Base-by-base conservation (phyloP, 306 rosid species). In the Glycyrrhiza uralensis region DNA sequence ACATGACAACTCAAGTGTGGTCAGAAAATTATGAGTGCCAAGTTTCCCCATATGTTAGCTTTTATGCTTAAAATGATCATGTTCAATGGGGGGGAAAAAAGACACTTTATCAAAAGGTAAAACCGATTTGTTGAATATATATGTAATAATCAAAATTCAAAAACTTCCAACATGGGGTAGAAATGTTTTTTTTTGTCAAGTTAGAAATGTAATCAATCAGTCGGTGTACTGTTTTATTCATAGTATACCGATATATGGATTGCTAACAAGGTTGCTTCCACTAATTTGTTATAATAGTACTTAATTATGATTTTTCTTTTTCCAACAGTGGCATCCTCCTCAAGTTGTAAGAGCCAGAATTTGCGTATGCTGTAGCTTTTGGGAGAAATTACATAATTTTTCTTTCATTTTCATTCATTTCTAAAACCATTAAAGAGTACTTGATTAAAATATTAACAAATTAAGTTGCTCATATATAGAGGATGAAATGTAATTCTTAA, bases 81-180 rank as follows among this genome's bases (percentile, higher is more conserved):
- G 38, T 57, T 64, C 64, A 80, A 54, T 46, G 55, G 14, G 13
- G 28, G 5, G 18, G 4, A 17, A 18, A 57, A 84, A 68, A 76
- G 67, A 77, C 20, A 39, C 82, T 84, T 84, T 74, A 49, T 66
- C 63, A 61, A 84, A 87, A 77, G 79, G 63, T 66, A 45, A 71
- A 86, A 80, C 74, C 76, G 42, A 64, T 64, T 61, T 51, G 81
- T 51, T 78, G 66, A 76, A 73, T 72, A 76, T 72, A 76, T 19
- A 69, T 33, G 84, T 30, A 77, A 75, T 72, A 52, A 85, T 85
- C 38, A 42, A 65, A 52, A 29, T 65, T 66, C 36, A 54, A 87
- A 82, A 80, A 65, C 67, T 69, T 73, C 52, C 61, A 63, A 69
- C n/a, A 63, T 54, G 50, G 60, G 77, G 75, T 71, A 46, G 71